Evolutionary conservation across 73 alveolate species (phyloP), one percentile per base, ranked within the genome.

Genomic region (Effrenium voratum): DNA sequence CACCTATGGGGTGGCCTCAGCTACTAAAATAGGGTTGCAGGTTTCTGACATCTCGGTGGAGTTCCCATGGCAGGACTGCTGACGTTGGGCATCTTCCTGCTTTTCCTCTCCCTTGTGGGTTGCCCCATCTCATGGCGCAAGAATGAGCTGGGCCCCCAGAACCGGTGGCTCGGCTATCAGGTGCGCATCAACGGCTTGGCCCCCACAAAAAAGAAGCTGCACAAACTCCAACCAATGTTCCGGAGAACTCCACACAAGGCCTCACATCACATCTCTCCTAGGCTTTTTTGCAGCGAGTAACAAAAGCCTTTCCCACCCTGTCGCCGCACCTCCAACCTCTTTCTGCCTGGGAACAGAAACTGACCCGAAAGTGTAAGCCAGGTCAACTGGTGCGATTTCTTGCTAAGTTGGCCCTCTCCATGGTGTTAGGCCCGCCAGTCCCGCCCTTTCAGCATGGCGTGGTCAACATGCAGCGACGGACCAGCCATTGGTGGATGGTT

Each of bases 121-220:
- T 60, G 75, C 75, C 75, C 75, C 8, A 60, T 60, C n/a, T 60
- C 75, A 4, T 60, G 75, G 75, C 75, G n/a, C 75, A 60, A 60
- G n/a, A 36, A 60, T 60, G 75, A n/a, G 24, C 24, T 68, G 80
- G 80, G 80, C 43, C 30, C 5, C 15, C 40, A 68, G 80, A 68
- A 68, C 80, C 43, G 80, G 3, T 68, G 80, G 46, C 34, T 63
- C 38, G 76, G 76, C 76, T 63, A 63, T 38, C 13, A 22, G 76
- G 76, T 63, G 40, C 41, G 8, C 76, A 63, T 63, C 76, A 10
- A n/a, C n/a, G n/a, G n/a, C n/a, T n/a, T n/a, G n/a, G n/a, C n/a
- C n/a, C n/a, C n/a, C n/a, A n/a, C n/a, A n/a, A n/a, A n/a, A n/a
- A n/a, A n/a, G n/a, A n/a, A n/a, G n/a, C n/a, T n/a, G n/a, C n/a